These are phyloP conservation scores for Debaryomycetaceae sp. DNA, from an alignment of 1,139 yeast species.

Conservation along the genomic window DNA sequence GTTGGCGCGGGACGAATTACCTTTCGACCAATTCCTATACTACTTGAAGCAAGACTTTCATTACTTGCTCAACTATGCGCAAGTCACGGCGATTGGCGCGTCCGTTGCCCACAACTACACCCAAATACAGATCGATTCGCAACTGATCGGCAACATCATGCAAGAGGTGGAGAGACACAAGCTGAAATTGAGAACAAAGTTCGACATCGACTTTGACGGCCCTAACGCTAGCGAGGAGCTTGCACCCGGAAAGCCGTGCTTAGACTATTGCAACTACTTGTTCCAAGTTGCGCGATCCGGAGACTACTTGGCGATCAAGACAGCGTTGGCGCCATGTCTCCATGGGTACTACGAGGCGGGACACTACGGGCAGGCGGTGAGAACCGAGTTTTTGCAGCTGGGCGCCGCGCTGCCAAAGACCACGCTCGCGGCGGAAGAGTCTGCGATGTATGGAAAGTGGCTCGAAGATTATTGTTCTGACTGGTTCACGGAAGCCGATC, in stretches of 20 bases:
- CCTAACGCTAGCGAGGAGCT: slow-evolving; percentile 28
- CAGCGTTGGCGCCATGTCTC: slow-evolving; percentile 68
- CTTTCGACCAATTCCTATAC: slow-evolving; percentile 39
- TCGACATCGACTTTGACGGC: slow-evolving; percentile 37
- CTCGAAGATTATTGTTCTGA: slow-evolving; percentile 48
- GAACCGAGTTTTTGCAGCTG: slow-evolving; percentile 5
- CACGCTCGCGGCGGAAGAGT: slow-evolving; percentile 14
- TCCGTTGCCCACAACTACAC: slow-evolving; percentile 48
- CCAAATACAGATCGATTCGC: slow-evolving; percentile 41
- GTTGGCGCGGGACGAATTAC: slow-evolving; percentile 43
- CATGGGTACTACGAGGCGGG: slow-evolving; percentile 61
- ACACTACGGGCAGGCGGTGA: slow-evolving; percentile 10
- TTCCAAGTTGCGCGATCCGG: slow-evolving; percentile 38
- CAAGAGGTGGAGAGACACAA: slow-evolving; percentile 49
- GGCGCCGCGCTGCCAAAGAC: slow-evolving; percentile 7
- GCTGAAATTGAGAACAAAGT: slow-evolving; percentile 32
- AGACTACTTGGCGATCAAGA: slow-evolving; percentile 55
- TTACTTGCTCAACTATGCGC: slow-evolving; percentile 59
- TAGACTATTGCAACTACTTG: slow-evolving; percentile 51
- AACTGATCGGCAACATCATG: slow-evolving; percentile 41
- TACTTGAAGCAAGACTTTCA: slow-evolving; percentile 65
- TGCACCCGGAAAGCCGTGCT: slow-evolving; percentile 45
- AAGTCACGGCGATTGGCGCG: slow-evolving; percentile 56
- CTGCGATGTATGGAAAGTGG: slow-evolving; percentile 49
- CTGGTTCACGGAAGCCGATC: slow-evolving; percentile 44